A percentile compares a stretch with the other conserved stretches of the same genome.
Evolutionary conservation across 2,329 filamentous ascomycete species (phyloP).

Genomic region (Blastomyces silverae): DNA sequence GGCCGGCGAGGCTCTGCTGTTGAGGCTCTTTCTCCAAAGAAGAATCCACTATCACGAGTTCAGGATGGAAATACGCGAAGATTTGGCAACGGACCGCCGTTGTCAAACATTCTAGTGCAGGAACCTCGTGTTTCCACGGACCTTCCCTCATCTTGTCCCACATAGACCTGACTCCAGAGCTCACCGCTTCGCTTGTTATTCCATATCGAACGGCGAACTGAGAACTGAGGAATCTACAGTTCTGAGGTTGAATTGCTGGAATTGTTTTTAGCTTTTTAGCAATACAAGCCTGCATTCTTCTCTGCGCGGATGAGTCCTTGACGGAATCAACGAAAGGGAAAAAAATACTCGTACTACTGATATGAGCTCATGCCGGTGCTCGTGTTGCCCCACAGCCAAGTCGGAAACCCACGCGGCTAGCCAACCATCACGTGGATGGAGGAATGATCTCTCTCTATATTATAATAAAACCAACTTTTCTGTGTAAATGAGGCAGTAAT

Average conservation of each 20-base stretch:
- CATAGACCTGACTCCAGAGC: not conserved
- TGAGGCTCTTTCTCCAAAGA: not conserved
- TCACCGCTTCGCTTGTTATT: not conserved
- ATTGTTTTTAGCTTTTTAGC: not conserved
- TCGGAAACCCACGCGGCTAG: not conserved
- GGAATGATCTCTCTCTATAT: not conserved
- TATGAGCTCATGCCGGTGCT: not conserved
- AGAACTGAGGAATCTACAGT: not conserved
- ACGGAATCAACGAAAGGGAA: not conserved
- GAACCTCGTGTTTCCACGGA: not conserved
- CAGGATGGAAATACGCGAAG: not conserved
- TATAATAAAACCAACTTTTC: too few species aligned
- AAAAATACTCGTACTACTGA: not conserved
- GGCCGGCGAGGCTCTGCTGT: not conserved
- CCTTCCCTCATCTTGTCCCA: not conserved
- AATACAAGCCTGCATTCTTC: not conserved
- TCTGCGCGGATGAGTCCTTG: not conserved
- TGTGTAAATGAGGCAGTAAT: too few species aligned
- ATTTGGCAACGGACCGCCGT: not conserved
- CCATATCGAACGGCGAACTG: too few species aligned
- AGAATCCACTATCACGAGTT: constrained; percentile 1
- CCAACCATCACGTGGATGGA: not conserved
- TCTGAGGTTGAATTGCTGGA: not conserved
- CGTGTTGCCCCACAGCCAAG: not conserved
- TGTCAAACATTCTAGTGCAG: not conserved